phyloP scores from a whole-genome alignment of 2,329 filamentous ascomycete species.

The Monosporascus sp. region DNA sequence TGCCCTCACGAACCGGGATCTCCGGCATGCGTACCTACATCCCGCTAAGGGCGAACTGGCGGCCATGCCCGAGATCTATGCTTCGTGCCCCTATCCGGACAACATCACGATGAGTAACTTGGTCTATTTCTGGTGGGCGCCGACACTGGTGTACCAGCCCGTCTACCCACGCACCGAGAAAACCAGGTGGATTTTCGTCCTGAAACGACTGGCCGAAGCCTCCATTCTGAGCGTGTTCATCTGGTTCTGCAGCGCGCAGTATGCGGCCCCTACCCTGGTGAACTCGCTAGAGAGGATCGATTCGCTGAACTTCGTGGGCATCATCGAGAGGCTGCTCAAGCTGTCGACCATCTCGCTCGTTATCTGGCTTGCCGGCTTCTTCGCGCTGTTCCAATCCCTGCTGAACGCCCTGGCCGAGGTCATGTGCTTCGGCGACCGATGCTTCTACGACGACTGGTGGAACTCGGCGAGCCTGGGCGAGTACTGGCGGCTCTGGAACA shows the following conservation, averaged over 20 bases:
- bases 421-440: conserved; percentile 82
- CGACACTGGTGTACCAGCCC: conserved; percentile 93
- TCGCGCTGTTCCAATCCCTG: conserved; percentile 89
- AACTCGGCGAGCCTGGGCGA: conserved; percentile 79
- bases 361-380: conserved; percentile 97
- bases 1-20: conserved; percentile 91
- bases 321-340: conserved; percentile 87
- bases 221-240: conserved; percentile 79
- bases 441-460: conserved; percentile 99
- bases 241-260: conserved; percentile 92
- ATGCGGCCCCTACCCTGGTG: conserved; percentile 80
- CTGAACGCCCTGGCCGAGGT: conserved; percentile 90
- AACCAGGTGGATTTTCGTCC: conserved; percentile 83
- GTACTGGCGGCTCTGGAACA: conserved; percentile 98
- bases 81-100: conserved; percentile 75
- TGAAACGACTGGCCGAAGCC: conserved; percentile 75
- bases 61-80: conserved; percentile 75
- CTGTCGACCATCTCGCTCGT: conserved; percentile 91
- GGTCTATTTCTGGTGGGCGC: conserved; percentile 96
- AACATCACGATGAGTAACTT: conserved; percentile 89
- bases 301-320: conserved; percentile 71
- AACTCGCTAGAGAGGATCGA: conserved; percentile 89
- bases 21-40: conserved; percentile 85
- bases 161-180: conserved; percentile 81
- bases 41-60: conserved; percentile 61